Percentiles rank a stretch among this genome's conserved stretches.
phyloP scores from a whole-genome alignment of 768 basidiomycete species.

The Russula emetica region DNA sequence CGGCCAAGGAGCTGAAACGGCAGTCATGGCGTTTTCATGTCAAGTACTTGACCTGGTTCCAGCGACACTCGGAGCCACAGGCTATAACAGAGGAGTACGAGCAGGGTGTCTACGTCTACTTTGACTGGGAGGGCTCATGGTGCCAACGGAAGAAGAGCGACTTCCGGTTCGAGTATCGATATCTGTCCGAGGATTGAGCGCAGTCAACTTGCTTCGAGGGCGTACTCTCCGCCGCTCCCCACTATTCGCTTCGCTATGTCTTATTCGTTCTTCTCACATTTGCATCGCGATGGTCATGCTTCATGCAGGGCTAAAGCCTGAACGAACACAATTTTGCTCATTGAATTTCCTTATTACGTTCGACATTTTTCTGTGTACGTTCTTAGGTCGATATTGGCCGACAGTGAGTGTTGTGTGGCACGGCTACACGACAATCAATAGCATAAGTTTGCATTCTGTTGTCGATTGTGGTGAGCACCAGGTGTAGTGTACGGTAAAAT shows the following conservation, averaged over 20 bases:
- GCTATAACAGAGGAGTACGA: slow-evolving; percentile 99
- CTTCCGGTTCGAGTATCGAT: slow-evolving; percentile 95
- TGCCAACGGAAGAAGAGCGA: slow-evolving; percentile 97
- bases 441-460: slow-evolving; percentile 9
- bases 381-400: slow-evolving; percentile 11
- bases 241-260: not conserved
- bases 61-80: slow-evolving; percentile 94
- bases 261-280: slow-evolving; percentile 4
- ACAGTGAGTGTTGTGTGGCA: not conserved
- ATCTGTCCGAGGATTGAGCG: slow-evolving; percentile 80
- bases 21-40: slow-evolving; percentile 99
- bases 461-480: not conserved
- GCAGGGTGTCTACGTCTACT: slow-evolving; percentile 98
- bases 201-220: not conserved
- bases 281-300: slow-evolving; percentile 6
- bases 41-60: slow-evolving; percentile 99
- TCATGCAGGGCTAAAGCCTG: not conserved
- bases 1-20: slow-evolving; percentile 93
- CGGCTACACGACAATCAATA: slow-evolving; percentile 22
- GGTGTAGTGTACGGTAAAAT: slow-evolving; percentile 6
- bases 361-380: slow-evolving; percentile 18
- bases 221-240: not conserved
- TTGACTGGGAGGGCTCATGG: slow-evolving; percentile 99
- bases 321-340: slow-evolving; percentile 16
- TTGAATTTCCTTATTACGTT: slow-evolving; percentile 16